Conservation (phyloP, 331 rosid genomes). For the Quercus phellos region DNA sequence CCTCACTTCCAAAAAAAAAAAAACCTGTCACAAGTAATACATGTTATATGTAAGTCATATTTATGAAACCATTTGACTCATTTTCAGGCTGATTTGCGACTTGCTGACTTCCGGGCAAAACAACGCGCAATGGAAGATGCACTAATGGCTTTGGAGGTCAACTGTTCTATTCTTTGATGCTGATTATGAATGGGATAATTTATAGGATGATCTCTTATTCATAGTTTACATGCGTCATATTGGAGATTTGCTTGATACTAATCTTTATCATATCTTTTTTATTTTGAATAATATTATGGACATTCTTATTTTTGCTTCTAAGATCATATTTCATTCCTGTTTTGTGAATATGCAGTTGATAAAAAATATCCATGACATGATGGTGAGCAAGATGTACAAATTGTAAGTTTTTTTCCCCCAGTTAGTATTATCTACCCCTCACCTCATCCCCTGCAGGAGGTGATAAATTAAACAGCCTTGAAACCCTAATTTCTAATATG, state of each 20-base stretch:
- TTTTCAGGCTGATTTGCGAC: constrained; percentile 81
- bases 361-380: constrained; percentile 65
- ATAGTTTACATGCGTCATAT: neutral
- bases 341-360: constrained; percentile 58
- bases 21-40: neutral
- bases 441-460: neutral
- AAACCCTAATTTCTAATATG: constrained; percentile 28
- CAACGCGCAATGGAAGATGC: constrained; percentile 98
- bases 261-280: neutral
- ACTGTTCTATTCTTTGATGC: constrained; percentile 8
- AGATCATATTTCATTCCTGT: constrained; percentile 11
- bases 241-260: neutral
- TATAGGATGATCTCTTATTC: neutral
- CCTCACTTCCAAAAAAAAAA: too few species aligned
- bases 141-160: constrained; percentile 87
- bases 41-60: constrained; percentile 5
- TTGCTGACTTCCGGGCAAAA: constrained; percentile 86
- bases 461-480: neutral
- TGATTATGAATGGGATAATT: neutral
- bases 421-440: neutral
- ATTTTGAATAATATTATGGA: neutral
- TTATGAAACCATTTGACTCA: constrained; percentile 25
- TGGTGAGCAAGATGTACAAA: constrained; percentile 71
- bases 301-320: constrained; percentile 15
- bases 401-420: constrained; percentile 47